phyloP scores from a whole-genome alignment of 78 protist genomes.

The Blattamonas nauphoetae region DNA sequence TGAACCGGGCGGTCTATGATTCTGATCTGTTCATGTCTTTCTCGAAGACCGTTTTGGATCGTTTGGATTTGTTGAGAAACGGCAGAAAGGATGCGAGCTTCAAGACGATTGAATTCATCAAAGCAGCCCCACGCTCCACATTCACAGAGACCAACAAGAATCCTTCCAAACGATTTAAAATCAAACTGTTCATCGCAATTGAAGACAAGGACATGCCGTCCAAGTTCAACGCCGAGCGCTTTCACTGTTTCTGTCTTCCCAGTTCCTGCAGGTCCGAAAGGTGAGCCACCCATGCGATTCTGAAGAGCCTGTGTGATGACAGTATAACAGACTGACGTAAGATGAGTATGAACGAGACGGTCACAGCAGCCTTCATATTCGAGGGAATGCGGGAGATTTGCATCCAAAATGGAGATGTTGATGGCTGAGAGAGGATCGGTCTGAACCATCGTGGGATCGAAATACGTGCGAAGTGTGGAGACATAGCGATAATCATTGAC shows the following conservation, averaged over 20 bases:
- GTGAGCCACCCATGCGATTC: slow-evolving; percentile 82
- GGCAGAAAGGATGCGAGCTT: slow-evolving; percentile 93
- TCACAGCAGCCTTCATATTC: slow-evolving; percentile 94
- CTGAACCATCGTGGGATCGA: slow-evolving; percentile 24
- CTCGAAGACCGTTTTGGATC: slow-evolving; percentile 73
- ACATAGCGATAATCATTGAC: slow-evolving; percentile 75
- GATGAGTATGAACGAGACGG: slow-evolving; percentile 85
- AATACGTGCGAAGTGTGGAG: slow-evolving; percentile 73
- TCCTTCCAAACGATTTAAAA: slow-evolving; percentile 86
- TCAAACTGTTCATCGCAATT: slow-evolving; percentile 94
- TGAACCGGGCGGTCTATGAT: slow-evolving; percentile 25
- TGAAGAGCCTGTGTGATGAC: slow-evolving; percentile 78
- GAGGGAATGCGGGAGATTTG: slow-evolving; percentile 66
- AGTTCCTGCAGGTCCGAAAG: slow-evolving; percentile 97
- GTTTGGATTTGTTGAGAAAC: slow-evolving; percentile 94
- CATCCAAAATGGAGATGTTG: slow-evolving; percentile 73
- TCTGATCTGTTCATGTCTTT: slow-evolving; percentile 23
- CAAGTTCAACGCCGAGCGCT: slow-evolving; percentile 80
- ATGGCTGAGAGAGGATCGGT: slow-evolving; percentile 31
- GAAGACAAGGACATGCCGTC: slow-evolving; percentile 82
- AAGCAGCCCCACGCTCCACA: slow-evolving; percentile 98
- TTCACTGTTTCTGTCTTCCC: slow-evolving; percentile 95
- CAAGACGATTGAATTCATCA: slow-evolving; percentile 95
- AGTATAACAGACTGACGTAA: slow-evolving; percentile 75
- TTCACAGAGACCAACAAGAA: slow-evolving; percentile 91